Percentiles rank a stretch among this genome's conserved stretches.
These are phyloP conservation scores for Fusarium sp. DNA, from an alignment of 2,329 filamentous ascomycete genomes.

Conservation along the genomic window DNA sequence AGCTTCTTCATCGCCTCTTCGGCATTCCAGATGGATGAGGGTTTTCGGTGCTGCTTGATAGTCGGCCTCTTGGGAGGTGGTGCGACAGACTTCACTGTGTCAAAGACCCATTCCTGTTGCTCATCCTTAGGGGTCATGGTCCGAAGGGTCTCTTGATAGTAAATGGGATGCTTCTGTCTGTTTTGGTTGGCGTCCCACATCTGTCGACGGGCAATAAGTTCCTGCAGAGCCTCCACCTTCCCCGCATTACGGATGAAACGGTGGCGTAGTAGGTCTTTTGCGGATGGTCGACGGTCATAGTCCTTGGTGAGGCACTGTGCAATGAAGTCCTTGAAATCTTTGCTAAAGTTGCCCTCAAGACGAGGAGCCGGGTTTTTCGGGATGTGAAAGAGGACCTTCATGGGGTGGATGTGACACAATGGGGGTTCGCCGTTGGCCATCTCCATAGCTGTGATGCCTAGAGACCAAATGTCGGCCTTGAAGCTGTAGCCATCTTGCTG, in stretches of 20 bases:
- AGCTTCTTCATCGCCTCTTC: slow-evolving; percentile 68
- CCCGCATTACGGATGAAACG: slow-evolving; percentile 87
- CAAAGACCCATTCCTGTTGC: slow-evolving; percentile 92
- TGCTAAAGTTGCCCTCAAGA: slow-evolving; percentile 85
- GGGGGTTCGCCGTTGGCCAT: slow-evolving; percentile 90
- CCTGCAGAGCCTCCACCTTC: slow-evolving; percentile 86
- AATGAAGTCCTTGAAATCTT: slow-evolving; percentile 94
- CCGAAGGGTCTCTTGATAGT: slow-evolving; percentile 92
- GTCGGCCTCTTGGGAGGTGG: slow-evolving; percentile 60
- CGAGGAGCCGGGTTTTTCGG: slow-evolving; percentile 86
- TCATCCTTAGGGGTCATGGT: slow-evolving; percentile 72
- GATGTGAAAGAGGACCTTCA: slow-evolving; percentile 93
- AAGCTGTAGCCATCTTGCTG: slow-evolving; percentile 84
- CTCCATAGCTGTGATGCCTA: slow-evolving; percentile 92
- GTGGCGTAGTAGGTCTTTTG: slow-evolving; percentile 87
- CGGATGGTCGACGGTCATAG: slow-evolving; percentile 81
- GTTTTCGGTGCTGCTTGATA: slow-evolving; percentile 60
- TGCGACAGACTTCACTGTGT: slow-evolving; percentile 81
- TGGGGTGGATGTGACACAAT: slow-evolving; percentile 83
- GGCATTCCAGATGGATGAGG: slow-evolving; percentile 64
- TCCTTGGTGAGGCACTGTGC: slow-evolving; percentile 92
- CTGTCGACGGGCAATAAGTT: slow-evolving; percentile 83
- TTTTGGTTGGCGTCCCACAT: slow-evolving; percentile 80
- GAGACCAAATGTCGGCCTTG: slow-evolving; percentile 92
- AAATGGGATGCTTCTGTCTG: slow-evolving; percentile 75